Base-by-base conservation (phyloP, 2,329 filamentous ascomycete species). In the Pseudogymnoascus sp. region DNA sequence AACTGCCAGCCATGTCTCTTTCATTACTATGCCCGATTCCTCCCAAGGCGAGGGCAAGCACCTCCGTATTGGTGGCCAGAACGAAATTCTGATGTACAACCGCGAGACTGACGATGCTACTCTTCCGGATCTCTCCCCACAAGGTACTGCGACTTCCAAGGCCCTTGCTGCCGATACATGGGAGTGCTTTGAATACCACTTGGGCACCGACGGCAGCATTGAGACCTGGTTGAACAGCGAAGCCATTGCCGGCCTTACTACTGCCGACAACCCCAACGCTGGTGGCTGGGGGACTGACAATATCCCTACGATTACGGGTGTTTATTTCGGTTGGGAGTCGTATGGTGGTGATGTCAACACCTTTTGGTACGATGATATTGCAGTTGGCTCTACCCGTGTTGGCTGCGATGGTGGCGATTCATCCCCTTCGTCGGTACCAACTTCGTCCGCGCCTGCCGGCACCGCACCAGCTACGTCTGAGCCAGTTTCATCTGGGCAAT, bases 291-390 rank as follows among this genome's bases (percentile, higher is more conserved):
- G 75, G 64, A 74, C 77, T 57, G 77, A 77, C 67, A 69, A 63
- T 33, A 68, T 75, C 60, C 81, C 82, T 3, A 79, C 79, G 67
- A 72, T 82, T 59, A 78, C 77, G 0, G 80, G 68, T 6, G 72
- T 84, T 26, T 82, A 84, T 71, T 84, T 84, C 63, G 82, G 82
- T 0, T 84, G 82, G 82, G 82, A 85, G 74, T 80, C 77, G 3
- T 85, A 85, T 64, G 79, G 81, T 8, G 80, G 80, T 0, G 81
- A 82, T 62, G 71, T 74, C 2, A 84, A 84, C 69, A 85, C 82
- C 1, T 79, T 84, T 65, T 84, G 81, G 81, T 84, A 83, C 63
- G 82, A 85, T 64, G 82, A 85, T 66, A 76, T 84, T 63, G 75
- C 71, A 5, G 69, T 84, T 55, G 71, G 72, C 64, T 74, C 74